These are phyloP conservation scores for Rhodotorula babjevae DNA, from an alignment of 768 basidiomycete genomes.

Conservation along the genomic window DNA sequence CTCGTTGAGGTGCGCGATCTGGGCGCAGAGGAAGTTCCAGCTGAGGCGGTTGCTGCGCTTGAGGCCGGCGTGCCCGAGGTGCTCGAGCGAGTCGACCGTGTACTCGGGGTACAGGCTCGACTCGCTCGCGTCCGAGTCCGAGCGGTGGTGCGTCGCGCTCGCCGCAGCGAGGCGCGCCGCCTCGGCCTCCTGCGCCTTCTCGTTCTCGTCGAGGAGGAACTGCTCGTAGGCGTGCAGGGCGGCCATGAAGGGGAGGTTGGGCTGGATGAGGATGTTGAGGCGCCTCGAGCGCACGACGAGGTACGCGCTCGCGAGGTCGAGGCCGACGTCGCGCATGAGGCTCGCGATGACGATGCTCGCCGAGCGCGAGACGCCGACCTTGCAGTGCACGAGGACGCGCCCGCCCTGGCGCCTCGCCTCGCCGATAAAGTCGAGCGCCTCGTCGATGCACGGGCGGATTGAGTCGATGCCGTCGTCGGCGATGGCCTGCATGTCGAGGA, in stretches of 20 bases:
- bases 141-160: background rate
- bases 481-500: constrained; percentile 69
- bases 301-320: constrained; percentile 89
- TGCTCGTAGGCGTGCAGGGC: constrained; percentile 94
- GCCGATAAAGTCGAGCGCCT: constrained; percentile 91
- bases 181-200: background rate
- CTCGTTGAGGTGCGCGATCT: constrained; percentile 79
- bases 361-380: constrained; percentile 96
- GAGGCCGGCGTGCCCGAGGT: constrained; percentile 60
- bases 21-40: constrained; percentile 79
- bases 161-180: background rate
- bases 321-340: constrained; percentile 80
- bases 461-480: constrained; percentile 91
- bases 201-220: constrained; percentile 56
- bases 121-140: background rate
- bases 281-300: constrained; percentile 83
- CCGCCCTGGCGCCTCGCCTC: constrained; percentile 74
- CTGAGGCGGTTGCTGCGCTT: constrained; percentile 58
- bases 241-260: constrained; percentile 91
- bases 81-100: constrained; percentile 52
- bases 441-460: constrained; percentile 77
- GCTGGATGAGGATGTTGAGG: constrained; percentile 58
- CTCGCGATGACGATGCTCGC: constrained; percentile 96
- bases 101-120: background rate
- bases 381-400: constrained; percentile 87